A percentile compares a stretch with the other conserved stretches of the same genome.
Evolutionary conservation across 805 yeast genomes (phyloP).

Genomic region (Candida golubevii): DNA sequence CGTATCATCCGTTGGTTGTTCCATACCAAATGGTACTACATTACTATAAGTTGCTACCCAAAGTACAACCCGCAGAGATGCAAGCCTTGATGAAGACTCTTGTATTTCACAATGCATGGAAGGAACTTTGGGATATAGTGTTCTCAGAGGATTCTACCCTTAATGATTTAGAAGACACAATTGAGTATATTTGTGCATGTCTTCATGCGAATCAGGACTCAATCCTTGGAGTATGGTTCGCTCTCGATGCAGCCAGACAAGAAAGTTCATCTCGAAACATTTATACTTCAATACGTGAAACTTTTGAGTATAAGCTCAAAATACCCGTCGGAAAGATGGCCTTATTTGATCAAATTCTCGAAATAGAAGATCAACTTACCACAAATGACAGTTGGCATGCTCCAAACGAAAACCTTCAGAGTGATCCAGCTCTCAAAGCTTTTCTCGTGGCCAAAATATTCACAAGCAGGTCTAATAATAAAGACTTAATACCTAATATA

Average conservation of each 20-base stretch:
- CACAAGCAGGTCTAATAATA: too few species aligned
- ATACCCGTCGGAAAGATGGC: conserved; percentile 3
- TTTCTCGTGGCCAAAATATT: not conserved
- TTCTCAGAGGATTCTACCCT: conserved; percentile 25
- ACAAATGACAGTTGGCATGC: not conserved
- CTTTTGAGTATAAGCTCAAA: conserved; percentile 15
- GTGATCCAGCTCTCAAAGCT: conserved; percentile 1
- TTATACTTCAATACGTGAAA: conserved; percentile 18
- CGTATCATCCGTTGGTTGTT: conserved; percentile 30
- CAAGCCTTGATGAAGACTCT: conserved; percentile 24
- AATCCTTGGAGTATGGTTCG: conserved; percentile 25
- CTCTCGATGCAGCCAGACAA: conserved; percentile 20
- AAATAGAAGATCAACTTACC: not conserved
- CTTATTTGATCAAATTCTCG: conserved; percentile 2
- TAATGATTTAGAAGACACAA: conserved; percentile 34
- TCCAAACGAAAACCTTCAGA: not conserved
- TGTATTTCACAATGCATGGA: conserved; percentile 29
- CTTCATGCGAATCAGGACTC: conserved; percentile 18
- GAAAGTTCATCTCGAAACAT: conserved; percentile 12
- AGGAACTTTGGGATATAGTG: conserved; percentile 28
- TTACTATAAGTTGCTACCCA: conserved; percentile 14
- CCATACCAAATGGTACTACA: conserved; percentile 24
- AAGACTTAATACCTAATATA: not conserved
- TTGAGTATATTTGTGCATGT: conserved; percentile 24
- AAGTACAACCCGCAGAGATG: conserved; percentile 18